Evolutionary conservation across 2,329 filamentous ascomycete genomes (phyloP), one percentile per base, ranked within the genome.

Genomic region (Didymellaceae sp.): DNA sequence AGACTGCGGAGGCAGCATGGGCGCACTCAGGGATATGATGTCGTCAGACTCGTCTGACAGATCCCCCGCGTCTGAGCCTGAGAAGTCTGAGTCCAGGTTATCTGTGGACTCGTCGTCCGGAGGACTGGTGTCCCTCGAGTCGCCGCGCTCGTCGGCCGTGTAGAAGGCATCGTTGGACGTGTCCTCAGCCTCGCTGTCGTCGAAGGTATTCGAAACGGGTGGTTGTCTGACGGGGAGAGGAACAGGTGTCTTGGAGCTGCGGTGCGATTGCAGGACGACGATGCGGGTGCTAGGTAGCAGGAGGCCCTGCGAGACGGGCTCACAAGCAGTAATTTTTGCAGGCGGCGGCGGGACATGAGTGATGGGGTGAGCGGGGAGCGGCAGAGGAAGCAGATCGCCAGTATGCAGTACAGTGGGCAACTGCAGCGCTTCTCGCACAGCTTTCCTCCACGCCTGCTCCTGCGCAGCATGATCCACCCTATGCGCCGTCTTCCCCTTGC

Each of bases 21-120:
- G 93, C 1, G 88, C 87, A 58, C 88, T 87, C 24, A 97, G 80
- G 4, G 91, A 95, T 43, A 97, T 96, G 82, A 96, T 90, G 54
- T 96, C 91, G 58, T 97, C 92, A 0, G 90, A 94, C 68, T 96
- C 93, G 70, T 96, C 92, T 0, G 93, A 96, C 13, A 93, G 78
- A 61, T 93, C 90, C 54, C 82, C 87, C n/a, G 87, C 86, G 47
- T 89, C 86, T 5, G 77, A 75, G 9, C 81, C 84, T 2, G 85
- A 87, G 7, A 82, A 70, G 54, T 89, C 85, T 3, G 85, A 74
- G 32, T 78, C 77, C n/a, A 78, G 67, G 17, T 74, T 73, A 45
- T 79, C 77, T 3, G 74, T 70, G 8, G 76, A 73, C 24, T 76
- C 71, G 10, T 65, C 73, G 22, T 65, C 72, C 11, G 71, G 70